Percentiles rank a stretch among this genome's conserved stretches.
phyloP scores from a whole-genome alignment of 108 stramenopile species.

The Halocafeteria seosinensis region DNA sequence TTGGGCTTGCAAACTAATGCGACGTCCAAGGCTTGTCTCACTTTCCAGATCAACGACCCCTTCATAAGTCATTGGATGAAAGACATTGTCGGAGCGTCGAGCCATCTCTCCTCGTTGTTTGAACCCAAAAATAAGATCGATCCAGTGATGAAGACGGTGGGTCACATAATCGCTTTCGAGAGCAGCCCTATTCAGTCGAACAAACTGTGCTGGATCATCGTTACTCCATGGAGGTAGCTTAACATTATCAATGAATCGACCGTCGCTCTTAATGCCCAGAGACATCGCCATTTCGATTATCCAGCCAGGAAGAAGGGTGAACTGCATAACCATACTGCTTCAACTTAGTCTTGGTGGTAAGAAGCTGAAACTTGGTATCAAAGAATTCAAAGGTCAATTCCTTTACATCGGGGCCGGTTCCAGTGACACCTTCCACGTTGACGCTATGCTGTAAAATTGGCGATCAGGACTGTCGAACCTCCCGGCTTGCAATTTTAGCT shows the following conservation, averaged over 20 bases:
- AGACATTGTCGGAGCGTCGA: constrained; percentile 21
- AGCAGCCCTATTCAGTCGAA: constrained; percentile 67
- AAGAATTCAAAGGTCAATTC: constrained; percentile 58
- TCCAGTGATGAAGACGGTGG: constrained; percentile 66
- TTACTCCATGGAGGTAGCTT: constrained; percentile 82
- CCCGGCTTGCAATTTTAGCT: constrained; percentile 74
- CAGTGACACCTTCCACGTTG: constrained; percentile 57
- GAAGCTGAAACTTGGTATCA: constrained; percentile 52
- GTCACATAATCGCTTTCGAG: constrained; percentile 81
- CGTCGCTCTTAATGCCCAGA: constrained; percentile 63
- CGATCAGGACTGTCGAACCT: constrained; percentile 93
- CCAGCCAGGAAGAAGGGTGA: too few species aligned
- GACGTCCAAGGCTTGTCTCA: not conserved
- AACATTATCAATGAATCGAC: constrained; percentile 56
- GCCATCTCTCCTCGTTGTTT: constrained; percentile 44
- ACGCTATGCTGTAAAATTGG: constrained; percentile 74
- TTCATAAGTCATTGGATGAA: constrained; percentile 20
- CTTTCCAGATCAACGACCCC: constrained; percentile 28
- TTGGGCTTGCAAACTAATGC: not conserved
- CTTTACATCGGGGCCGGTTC: constrained; percentile 55
- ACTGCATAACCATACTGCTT: too few species aligned
- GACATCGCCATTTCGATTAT: constrained; percentile 65
- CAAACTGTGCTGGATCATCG: constrained; percentile 66
- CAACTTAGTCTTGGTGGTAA: too few species aligned
- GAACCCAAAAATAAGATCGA: constrained; percentile 87